Evolutionary conservation across 352 stramenopile genomes (phyloP).

Genomic region (Pythium dissotocum): DNA sequence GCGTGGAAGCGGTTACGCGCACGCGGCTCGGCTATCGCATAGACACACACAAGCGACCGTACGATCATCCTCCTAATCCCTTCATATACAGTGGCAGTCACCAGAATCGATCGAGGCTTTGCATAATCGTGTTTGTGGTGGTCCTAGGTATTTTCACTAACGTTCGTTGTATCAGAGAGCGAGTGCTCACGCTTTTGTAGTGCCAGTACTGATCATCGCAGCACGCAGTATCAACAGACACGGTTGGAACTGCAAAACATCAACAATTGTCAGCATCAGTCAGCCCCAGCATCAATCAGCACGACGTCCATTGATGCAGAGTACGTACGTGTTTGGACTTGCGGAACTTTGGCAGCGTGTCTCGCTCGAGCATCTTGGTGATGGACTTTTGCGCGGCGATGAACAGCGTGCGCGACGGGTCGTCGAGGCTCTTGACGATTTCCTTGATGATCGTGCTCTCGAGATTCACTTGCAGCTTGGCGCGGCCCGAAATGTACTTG

Average conservation of each 20-base stretch:
- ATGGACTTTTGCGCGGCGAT: constrained; percentile 59
- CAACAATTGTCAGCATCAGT: constrained; percentile 2
- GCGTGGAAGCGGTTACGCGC: constrained; percentile 77
- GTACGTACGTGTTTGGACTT: constrained; percentile 67
- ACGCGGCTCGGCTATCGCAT: constrained; percentile 45
- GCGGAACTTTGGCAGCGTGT: constrained; percentile 73
- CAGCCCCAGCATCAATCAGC: neutral
- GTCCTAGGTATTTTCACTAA: neutral
- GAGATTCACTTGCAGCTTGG: constrained; percentile 76
- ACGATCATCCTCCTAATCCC: neutral
- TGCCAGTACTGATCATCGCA: constrained; percentile 9
- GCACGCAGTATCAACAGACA: constrained; percentile 22
- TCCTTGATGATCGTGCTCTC: constrained; percentile 55
- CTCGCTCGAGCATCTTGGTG: constrained; percentile 75
- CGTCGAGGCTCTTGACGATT: constrained; percentile 55
- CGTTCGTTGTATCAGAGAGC: neutral
- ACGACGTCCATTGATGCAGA: neutral
- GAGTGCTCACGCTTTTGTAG: neutral
- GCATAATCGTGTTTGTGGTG: neutral
- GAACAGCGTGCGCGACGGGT: constrained; percentile 62
- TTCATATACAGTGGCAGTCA: no score
- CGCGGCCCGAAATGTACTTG: constrained; percentile 69
- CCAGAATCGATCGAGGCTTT: no score
- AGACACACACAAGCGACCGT: neutral
- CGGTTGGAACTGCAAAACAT: constrained; percentile 20